These are phyloP conservation scores for Didymella keratinophila DNA, from an alignment of 2,329 filamentous ascomycete genomes.

Conservation along the genomic window DNA sequence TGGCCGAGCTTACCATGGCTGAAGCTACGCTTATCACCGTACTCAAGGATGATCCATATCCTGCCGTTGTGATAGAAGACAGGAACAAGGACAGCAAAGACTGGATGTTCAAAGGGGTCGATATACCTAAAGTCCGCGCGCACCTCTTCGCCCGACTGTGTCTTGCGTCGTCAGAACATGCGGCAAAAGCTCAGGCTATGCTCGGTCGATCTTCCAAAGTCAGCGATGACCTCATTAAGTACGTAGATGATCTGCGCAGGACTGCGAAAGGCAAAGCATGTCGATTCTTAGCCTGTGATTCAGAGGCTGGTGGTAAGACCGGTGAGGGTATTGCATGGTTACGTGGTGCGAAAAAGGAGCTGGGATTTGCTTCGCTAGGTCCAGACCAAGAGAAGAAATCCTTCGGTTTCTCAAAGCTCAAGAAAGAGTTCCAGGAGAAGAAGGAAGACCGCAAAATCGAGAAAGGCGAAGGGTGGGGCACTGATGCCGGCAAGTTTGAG, in stretches of 20 bases:
- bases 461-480: conserved; percentile 75
- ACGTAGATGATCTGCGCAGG: conserved; percentile 76
- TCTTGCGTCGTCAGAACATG: conserved; percentile 87
- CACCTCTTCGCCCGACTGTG: conserved; percentile 88
- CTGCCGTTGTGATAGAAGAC: conserved; percentile 79
- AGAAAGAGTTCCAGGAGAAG: conserved; percentile 77
- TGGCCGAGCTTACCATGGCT: conserved; percentile 73
- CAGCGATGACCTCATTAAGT: conserved; percentile 72
- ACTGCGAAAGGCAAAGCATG: conserved; percentile 85
- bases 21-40: conserved; percentile 92
- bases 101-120: conserved; percentile 94
- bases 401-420: conserved; percentile 69
- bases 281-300: conserved; percentile 88
- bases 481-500: conserved; percentile 84
- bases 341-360: conserved; percentile 74
- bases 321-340: conserved; percentile 90
- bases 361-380: conserved; percentile 66
- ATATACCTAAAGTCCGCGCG: conserved; percentile 87
- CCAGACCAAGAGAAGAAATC: conserved; percentile 55
- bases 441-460: conserved; percentile 82
- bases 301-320: conserved; percentile 80
- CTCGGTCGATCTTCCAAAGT: conserved; percentile 58
- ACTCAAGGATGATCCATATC: conserved; percentile 93
- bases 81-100: conserved; percentile 85
- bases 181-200: conserved; percentile 70